Base-by-base conservation (phyloP, 2,329 filamentous ascomycete genomes). In the Aspergillus sp. region DNA sequence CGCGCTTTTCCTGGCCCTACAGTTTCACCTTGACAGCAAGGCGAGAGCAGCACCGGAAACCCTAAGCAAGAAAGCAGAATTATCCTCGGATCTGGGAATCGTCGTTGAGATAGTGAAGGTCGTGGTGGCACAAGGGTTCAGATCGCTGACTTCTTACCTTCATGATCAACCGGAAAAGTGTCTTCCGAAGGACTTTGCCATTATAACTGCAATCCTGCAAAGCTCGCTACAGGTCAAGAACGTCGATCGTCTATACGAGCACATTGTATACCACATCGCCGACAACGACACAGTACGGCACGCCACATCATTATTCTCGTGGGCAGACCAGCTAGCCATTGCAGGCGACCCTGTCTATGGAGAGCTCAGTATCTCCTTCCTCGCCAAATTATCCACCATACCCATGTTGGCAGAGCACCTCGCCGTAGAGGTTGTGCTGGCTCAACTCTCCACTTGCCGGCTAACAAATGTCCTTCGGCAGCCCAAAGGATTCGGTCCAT, bases 291-390 rank as follows among this genome's bases (percentile, higher is more conserved):
- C 88, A 1, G 83, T 91, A 46, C 89, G 93, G 67, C 89, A 92
- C 60, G 93, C 92, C 0, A 87, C 89, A 5, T 91, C 90, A 34
- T 82, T 99, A 5, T 98, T 93, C 75, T 96, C 92, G 0, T 99
- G 95, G 95, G 86, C 93, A 4, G 92, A 98, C 73, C 86, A 88
- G 64, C 82, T 98, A 22, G 84, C 89, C 0, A 83, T 89, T 37
- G 84, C 89, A 56, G 86, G 87, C 27, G 93, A 98, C 70, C 93
- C 95, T 0, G 81, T 98, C 30, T 98, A 97, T 73, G 95, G 93
- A 62, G 93, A 97, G 70, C 84, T 97, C n/a, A 90, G 90, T 67
- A 83, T 96, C 41, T 82, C 93, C 24, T 96, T 98, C 74, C 82
- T 99, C 13, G 85, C 96, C 20, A 90, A 96, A 64, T 83, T 99